Base-by-base conservation (phyloP, 768 basidiomycete genomes). In the Hortiboletus campestris region DNA sequence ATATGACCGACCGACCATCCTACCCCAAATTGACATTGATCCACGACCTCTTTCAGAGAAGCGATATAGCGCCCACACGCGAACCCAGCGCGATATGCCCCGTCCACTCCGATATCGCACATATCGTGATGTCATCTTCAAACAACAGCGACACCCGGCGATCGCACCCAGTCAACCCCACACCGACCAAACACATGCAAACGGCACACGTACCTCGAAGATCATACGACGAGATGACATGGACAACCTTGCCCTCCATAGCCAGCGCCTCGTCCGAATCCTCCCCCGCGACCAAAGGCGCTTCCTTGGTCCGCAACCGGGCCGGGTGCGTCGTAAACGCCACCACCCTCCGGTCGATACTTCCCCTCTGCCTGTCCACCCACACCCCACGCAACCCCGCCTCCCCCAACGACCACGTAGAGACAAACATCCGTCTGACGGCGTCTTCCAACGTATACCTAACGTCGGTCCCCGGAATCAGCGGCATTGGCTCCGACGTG, bases 91-190 rank as follows among this genome's bases (percentile, higher is more conserved):
- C 67, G 46, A 82, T 76, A 8, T 59, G 69, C 7, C 80, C 80
- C 49, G 64, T 76, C 40, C 73, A 66, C 57, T 82, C 81, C 6
- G 74, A 74, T 38, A 82, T 72, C 10, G 77, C 72, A 56, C 80
- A 82, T 49, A 71, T 69, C 12, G 68, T 76, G 7, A 80, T 65
- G 58, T 81, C 80, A 58, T 81, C 80, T 63, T 76, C 44, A 17
- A 53, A 42, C 9, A 12, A 13, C 6, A 34, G 19, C 8, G 14
- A 17, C 10, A 5, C 34, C 16, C 39, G 22, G 17, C 12, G 3
- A 28, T 36, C 17, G 19, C 31, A 3, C 22, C 16, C 12, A n/a
- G n/a, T 44, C 46, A 35, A 22, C 28, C 19, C 10, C 38, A 58
- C 10, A 34, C 44, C 17, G n/a, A 14, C 31, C 7, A 20, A n/a